A percentile compares a stretch with the other conserved stretches of the same genome.
These are phyloP conservation scores for Trametopsis cervina DNA, from an alignment of 768 basidiomycete genomes.

Conservation along the genomic window DNA sequence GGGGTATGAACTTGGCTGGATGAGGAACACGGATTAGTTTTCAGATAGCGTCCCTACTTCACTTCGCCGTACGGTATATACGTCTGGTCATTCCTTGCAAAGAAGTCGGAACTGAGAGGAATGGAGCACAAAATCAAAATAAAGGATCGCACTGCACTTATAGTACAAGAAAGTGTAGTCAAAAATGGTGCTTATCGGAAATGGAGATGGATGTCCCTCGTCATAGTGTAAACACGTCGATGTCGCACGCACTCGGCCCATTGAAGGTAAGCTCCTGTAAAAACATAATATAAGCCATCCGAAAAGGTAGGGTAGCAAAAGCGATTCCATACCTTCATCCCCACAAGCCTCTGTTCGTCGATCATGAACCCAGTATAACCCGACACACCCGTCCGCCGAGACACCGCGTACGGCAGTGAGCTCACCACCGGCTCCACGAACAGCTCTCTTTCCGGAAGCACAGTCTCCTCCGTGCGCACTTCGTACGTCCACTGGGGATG, in stretches of 20 bases:
- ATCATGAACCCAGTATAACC: constrained; percentile 36
- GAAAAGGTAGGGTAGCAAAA: background rate
- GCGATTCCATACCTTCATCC: constrained; percentile 27
- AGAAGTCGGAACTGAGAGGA: too few relatives aligned
- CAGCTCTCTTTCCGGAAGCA: background rate
- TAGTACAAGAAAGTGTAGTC: too few relatives aligned
- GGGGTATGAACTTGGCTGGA: too few relatives aligned
- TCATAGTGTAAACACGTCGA: constrained; percentile 31
- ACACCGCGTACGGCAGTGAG: constrained; percentile 16
- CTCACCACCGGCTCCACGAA: constrained; percentile 15
- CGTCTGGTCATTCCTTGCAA: too few relatives aligned
- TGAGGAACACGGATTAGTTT: too few relatives aligned
- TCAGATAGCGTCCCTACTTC: too few relatives aligned
- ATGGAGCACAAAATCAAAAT: too few relatives aligned
- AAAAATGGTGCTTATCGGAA: too few relatives aligned
- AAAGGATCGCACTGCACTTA: too few relatives aligned
- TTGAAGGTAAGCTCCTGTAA: background rate
- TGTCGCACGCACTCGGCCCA: constrained; percentile 12
- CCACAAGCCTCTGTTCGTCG: constrained; percentile 34
- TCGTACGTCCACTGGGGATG: constrained; percentile 2
- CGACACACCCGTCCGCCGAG: constrained; percentile 7
- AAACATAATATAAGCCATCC: constrained; percentile 11
- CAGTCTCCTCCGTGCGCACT: background rate
- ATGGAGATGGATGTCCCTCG: too few relatives aligned
- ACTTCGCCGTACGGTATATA: too few relatives aligned